Evolutionary conservation across 2,329 filamentous ascomycete genomes (phyloP).

Genomic region (Fusarium sp.): DNA sequence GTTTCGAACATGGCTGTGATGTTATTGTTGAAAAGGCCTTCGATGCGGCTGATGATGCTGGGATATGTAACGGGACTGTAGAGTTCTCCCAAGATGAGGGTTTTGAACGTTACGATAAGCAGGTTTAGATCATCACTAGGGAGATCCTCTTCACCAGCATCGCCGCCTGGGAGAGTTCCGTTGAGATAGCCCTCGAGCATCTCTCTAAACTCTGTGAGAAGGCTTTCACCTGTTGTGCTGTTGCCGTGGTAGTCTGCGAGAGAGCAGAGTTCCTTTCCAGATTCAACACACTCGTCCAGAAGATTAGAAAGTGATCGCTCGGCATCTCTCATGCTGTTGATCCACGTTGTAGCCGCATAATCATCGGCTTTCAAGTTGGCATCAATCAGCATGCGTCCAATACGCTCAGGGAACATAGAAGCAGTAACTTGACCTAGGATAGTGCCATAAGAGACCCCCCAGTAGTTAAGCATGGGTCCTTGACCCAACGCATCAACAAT

Average conservation of each 20-base stretch:
- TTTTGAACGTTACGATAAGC: neutral
- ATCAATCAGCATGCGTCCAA: slow-evolving; percentile 35
- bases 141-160: neutral
- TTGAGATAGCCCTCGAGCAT: neutral
- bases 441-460: slow-evolving; percentile 43
- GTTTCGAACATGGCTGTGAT: neutral
- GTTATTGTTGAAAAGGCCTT: neutral
- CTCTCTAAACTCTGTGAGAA: neutral
- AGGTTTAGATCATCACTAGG: neutral
- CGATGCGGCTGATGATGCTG: neutral
- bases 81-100: neutral
- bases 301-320: neutral
- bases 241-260: neutral
- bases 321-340: neutral
- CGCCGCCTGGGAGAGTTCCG: neutral
- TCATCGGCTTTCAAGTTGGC: slow-evolving; percentile 20
- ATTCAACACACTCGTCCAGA: neutral
- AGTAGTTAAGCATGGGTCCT: slow-evolving; percentile 48
- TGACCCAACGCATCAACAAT: slow-evolving; percentile 47
- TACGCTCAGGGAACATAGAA: slow-evolving; percentile 36
- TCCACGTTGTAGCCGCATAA: neutral
- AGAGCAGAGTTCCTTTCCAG: neutral
- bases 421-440: slow-evolving; percentile 30
- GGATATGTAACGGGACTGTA: neutral
- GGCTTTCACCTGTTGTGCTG: neutral